A percentile compares a stretch with the other conserved stretches of the same genome.
These are phyloP conservation scores for Penicillium cosmopolitanum DNA, from an alignment of 495 filamentous ascomycete genomes.

Conservation along the genomic window DNA sequence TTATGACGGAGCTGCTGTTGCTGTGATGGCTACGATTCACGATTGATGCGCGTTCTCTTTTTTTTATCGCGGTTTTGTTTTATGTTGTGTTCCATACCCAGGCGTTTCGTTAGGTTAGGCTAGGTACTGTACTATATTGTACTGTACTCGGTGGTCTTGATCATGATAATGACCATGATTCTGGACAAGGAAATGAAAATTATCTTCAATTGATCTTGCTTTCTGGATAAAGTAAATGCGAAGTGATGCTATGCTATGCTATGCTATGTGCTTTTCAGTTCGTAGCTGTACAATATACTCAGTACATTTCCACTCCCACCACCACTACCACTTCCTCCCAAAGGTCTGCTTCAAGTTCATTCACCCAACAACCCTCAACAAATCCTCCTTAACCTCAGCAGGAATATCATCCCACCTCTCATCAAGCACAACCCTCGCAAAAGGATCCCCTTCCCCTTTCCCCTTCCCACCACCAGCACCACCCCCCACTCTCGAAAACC, in stretches of 20 bases:
- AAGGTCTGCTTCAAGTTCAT: too few relatives aligned
- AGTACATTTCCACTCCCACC: background rate
- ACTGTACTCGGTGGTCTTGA: too few relatives aligned
- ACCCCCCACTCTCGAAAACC: slow-evolving; percentile 26
- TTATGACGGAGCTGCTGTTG: background rate
- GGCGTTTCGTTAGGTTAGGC: slow-evolving; percentile 7
- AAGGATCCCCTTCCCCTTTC: slow-evolving; percentile 31
- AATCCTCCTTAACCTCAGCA: slow-evolving; percentile 15
- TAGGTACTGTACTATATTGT: too few relatives aligned
- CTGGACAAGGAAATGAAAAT: background rate
- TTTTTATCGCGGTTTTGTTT: background rate
- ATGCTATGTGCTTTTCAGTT: background rate
- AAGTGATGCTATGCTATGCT: background rate
- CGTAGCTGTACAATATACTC: background rate
- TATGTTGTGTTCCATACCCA: slow-evolving; percentile 20
- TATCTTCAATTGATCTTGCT: background rate
- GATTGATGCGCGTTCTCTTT: slow-evolving; percentile 5
- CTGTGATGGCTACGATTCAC: slow-evolving; percentile 14
- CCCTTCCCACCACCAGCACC: slow-evolving; percentile 10
- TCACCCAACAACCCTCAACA: slow-evolving; percentile 16
- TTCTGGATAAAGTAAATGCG: background rate
- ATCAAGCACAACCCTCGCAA: slow-evolving; percentile 35
- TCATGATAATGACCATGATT: too few relatives aligned
- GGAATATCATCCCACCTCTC: slow-evolving; percentile 41
- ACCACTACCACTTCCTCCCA: background rate